Base-by-base conservation (phyloP, 2,329 filamentous ascomycete genomes). In the Aureobasidium sp. region DNA sequence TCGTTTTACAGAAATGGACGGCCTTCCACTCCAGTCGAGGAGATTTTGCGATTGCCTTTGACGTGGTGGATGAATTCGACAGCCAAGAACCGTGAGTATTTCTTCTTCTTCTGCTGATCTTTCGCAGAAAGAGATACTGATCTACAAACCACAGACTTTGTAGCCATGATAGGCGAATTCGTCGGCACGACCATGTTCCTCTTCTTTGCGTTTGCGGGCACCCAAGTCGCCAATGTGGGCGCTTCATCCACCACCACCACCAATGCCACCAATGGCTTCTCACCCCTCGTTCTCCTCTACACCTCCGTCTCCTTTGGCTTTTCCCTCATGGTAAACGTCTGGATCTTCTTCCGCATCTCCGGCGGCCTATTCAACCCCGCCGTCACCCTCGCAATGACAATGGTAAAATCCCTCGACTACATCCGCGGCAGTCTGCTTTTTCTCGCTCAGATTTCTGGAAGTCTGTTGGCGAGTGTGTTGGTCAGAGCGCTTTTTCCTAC, bases 401-500 rank as follows among this genome's bases (percentile, higher is more conserved):
- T 87, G 3, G 80, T 83, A 53, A 83, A 84, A 2, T 82, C 81
- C 5, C 75, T 87, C 47, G 76, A 76, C n/a, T 76, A 79, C 17
- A 25, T 82, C 1, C 81, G 84, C 5, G 82, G 78, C 5, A 64
- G 78, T 1, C 67, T 83, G 1, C 77, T 87, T 56, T 72, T 86
- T 56, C 71, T 79, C 5, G 79, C 82, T 1, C 86, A 89, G 68
- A 68, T 88, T 9, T 68, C 84, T 1, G 86, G 76, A 5, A 82
- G 78, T 6, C 86, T 88, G 48, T 78, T 81, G 1, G 81, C 86
- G 1, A 81, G 84, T 0, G 84, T 79, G 20, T 77, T 87, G 1
- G 79, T 83, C 1, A 77, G 79, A 37, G 81, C 76, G 1, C 74
- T 88, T 5, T 77, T 87, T n/a, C 85, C 85, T 0, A 84, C 82